Base-by-base conservation (phyloP, 108 stramenopile genomes). In the Fragilaria radians region DNA sequence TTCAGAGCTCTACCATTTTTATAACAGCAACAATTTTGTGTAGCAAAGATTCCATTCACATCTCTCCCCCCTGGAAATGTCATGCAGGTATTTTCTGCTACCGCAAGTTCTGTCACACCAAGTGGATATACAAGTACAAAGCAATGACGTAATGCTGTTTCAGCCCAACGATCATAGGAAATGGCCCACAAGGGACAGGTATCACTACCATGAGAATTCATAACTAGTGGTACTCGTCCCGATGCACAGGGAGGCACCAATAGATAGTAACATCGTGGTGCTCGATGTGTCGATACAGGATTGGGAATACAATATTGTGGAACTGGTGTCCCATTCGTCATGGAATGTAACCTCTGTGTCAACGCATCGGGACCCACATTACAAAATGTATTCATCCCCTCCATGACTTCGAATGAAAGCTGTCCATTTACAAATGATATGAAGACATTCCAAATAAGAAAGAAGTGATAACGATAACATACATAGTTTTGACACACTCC, bases 111-210 rank as follows among this genome's bases (percentile, higher is more conserved):
- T 17, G 45, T 46, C 2, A 21, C 61, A 23, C 62, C 68, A 4
- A 22, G 51, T 3, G 70, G 70, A 32, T 31, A 52, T 21, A 65
- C 64, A 3, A 71, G 28, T 4, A 65, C 70, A 29, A 71, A 61
- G 28, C 70, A 71, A 18, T 71, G 28, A 19, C 56, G 54, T n/a
- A 31, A 26, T 3, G 70, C 63, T 32, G 46, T 45, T 45, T 71
- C 3, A 25, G 19, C 25, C 70, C 70, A 71, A 23, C 64, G 62
- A 26, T 62, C 57, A 59, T 65, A 71, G 0, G 3, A 17, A n/a
- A 51, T 23, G 23, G 32, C 31, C 21, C 9, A 46, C 0, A 53
- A 14, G 5, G 70, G 64, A 54, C 70, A 71, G 28, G 46, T 53
- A 9, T 19, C 32, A 0, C 34, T 1, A 4, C 70, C 70, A 49